phyloP scores from a whole-genome alignment of 2,329 filamentous ascomycete genomes.

The Alternaria sp. region DNA sequence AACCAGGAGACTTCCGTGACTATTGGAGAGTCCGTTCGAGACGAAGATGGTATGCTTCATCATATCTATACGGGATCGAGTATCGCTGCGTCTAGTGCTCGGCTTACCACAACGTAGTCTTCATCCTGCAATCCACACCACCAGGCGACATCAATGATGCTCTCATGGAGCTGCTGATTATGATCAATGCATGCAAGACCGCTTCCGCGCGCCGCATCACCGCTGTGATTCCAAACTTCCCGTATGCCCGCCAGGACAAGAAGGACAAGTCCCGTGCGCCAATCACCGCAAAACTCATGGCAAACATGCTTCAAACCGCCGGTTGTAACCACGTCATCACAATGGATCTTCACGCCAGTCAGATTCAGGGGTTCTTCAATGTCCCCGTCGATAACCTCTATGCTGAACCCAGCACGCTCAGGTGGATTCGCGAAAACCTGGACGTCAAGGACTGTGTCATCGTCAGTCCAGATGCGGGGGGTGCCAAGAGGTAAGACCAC shows the following conservation, averaged over 20 bases:
- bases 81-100: slow-evolving; percentile 1
- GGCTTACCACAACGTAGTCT: slow-evolving; percentile 64
- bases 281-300: slow-evolving; percentile 93
- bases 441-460: slow-evolving; percentile 85
- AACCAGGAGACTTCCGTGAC: slow-evolving; percentile 90
- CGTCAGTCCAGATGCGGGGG: slow-evolving; percentile 92
- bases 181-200: slow-evolving; percentile 94
- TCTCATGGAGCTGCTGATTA: slow-evolving; percentile 97
- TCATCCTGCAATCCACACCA: slow-evolving; percentile 93
- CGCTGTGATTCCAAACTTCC: slow-evolving; percentile 94
- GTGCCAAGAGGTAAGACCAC: slow-evolving; percentile 75
- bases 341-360: slow-evolving; percentile 92
- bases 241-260: slow-evolving; percentile 96
- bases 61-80: neutral
- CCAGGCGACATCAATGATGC: slow-evolving; percentile 98
- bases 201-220: slow-evolving; percentile 89
- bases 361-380: slow-evolving; percentile 97
- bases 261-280: slow-evolving; percentile 96
- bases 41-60: slow-evolving; percentile 77
- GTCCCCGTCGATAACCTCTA: slow-evolving; percentile 82
- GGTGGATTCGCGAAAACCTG: slow-evolving; percentile 90
- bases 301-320: slow-evolving; percentile 95
- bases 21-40: slow-evolving; percentile 92
- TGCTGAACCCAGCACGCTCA: slow-evolving; percentile 87
- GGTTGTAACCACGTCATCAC: slow-evolving; percentile 94